A percentile compares a stretch with the other conserved stretches of the same genome.
Evolutionary conservation across 441 rosid genomes (phyloP).

Genomic region (Daphne laureola): DNA sequence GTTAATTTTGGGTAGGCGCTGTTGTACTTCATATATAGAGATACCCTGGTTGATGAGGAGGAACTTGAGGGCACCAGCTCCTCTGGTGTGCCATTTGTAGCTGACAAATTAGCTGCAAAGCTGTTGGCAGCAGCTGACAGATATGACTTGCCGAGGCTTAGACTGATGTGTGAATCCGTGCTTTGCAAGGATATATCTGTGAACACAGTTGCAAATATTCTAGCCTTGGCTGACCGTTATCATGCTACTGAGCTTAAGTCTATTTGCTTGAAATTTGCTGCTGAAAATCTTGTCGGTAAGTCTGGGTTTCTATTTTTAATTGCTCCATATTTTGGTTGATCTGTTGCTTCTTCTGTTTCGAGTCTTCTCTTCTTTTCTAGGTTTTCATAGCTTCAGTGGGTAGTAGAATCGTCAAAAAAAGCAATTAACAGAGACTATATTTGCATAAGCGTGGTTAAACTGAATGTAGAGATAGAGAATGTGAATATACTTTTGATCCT

Average conservation of each 20-base stretch:
- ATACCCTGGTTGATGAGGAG: constrained; percentile 44
- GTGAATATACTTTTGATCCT: too few species aligned
- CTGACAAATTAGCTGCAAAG: constrained; percentile 47
- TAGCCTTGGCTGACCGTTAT: constrained; percentile 58
- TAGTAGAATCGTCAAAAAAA: too few species aligned
- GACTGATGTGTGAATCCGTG: constrained; percentile 60
- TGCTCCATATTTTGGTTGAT: too few species aligned
- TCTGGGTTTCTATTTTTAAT: constrained; percentile 6
- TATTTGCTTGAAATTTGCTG: constrained; percentile 60
- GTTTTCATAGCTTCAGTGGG: too few species aligned
- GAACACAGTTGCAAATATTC: constrained; percentile 48
- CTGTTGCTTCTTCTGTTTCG: too few species aligned
- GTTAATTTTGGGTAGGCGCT: constrained; percentile 35
- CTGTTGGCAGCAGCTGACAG: constrained; percentile 60
- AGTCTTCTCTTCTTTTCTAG: too few species aligned
- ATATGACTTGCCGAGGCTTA: constrained; percentile 55
- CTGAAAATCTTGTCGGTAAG: constrained; percentile 65
- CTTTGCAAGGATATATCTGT: constrained; percentile 62
- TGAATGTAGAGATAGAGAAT: too few species aligned
- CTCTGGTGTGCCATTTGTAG: constrained; percentile 28
- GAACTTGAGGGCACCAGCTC: constrained; percentile 41
- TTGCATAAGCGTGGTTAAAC: too few species aligned
- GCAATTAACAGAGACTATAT: too few species aligned
- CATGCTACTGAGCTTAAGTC: constrained; percentile 53
- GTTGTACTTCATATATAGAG: constrained; percentile 53